Evolutionary conservation across 1,284 basidiomycete species (phyloP), one percentile per base, ranked within the genome.

Genomic region (Ceratobasidium papillatum): DNA sequence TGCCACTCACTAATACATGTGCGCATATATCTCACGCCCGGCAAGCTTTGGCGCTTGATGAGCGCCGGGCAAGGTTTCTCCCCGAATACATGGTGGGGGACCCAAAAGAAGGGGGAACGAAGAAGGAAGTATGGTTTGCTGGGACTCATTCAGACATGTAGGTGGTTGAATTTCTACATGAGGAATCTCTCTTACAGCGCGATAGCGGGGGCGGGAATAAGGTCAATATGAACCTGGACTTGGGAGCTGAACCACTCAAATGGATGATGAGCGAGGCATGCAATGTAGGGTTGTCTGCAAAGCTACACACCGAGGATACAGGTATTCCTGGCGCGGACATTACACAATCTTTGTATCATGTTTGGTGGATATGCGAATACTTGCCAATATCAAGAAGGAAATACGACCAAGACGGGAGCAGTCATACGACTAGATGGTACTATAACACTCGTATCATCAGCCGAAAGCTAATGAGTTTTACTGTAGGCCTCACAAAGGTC

Each of bases 11-110:
- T 9, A 76, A 76, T 27, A 75, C 72, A 0, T 76, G 77, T 74
- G 75, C 77, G 7, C 79, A 83, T 69, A 78, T 82, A 25, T 82
- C 81, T 47, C 79, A 78, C 73, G 82, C 84, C 66, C 81, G 84
- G 14, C 85, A 85, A 38, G 84, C 84, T 0, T 80, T 85, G 17
- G 82, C 83, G n/a, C 81, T 85, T 12, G 84, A 85, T 62, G 84
- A 84, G 74, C 79, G 78, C 34, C 81, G 83, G 7, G 75, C 84
- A 52, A 84, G 85, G 68, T 85, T 85, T 75, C 80, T 83, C 75
- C 84, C 84, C 0, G 84, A 86, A 72, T 83, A 83, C 61, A 79
- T 75, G 0, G 38, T 62, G 9, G 38, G 27, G 12, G 22, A 43
- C 5, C 51, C 34, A 3, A 32, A 14, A 32, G 41, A 58, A 17